Evolutionary conservation across 345 rosid species (phyloP).

Genomic region (Citrus reticulata): DNA sequence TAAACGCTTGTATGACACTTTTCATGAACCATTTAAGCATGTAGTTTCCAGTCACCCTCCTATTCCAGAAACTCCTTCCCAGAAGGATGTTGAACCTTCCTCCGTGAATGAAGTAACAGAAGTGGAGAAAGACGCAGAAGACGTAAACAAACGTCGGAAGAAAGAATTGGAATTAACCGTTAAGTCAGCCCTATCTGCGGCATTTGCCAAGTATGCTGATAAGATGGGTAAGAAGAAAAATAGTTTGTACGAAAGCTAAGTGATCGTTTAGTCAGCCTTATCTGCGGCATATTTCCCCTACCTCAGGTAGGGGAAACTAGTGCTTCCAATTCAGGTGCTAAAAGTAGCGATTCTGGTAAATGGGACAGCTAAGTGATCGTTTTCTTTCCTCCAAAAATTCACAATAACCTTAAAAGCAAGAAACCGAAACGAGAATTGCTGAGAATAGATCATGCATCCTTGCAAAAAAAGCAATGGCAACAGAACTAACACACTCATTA

Average conservation of each 20-base stretch:
- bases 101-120: constrained; percentile 34
- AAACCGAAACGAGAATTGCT: background rate
- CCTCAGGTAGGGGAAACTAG: constrained; percentile 26
- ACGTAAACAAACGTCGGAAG: constrained; percentile 42
- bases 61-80: constrained; percentile 39
- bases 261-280: too few relatives aligned
- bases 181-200: constrained; percentile 70
- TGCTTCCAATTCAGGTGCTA: constrained; percentile 12
- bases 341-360: constrained; percentile 4
- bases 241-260: background rate
- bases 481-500: background rate
- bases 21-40: constrained; percentile 93
- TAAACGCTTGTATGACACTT: constrained; percentile 80
- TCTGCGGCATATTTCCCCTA: background rate
- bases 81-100: constrained; percentile 31
- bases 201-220: constrained; percentile 57
- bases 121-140: constrained; percentile 35
- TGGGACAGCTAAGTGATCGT: background rate
- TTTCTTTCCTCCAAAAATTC: too few relatives aligned
- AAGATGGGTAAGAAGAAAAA: constrained; percentile 32
- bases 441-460: background rate
- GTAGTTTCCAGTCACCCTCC: constrained; percentile 39
- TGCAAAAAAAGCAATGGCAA: background rate
- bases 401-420: too few relatives aligned
- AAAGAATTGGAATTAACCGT: constrained; percentile 57